Evolutionary conservation across 2,329 filamentous ascomycete genomes (phyloP).

Genomic region (Hymenoscyphus fraxineus): DNA sequence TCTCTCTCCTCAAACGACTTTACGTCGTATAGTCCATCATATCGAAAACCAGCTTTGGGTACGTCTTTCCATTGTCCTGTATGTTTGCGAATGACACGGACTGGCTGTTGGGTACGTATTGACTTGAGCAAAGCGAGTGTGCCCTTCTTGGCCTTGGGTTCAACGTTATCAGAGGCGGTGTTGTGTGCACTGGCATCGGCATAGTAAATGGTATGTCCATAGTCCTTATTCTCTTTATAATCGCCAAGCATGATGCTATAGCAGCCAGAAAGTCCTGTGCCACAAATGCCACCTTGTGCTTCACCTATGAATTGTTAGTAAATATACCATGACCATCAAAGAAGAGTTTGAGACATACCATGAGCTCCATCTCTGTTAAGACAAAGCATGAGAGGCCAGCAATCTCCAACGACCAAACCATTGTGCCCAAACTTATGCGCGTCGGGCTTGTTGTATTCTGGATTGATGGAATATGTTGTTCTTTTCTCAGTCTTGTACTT

Average conservation of each 20-base stretch:
- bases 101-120: background rate
- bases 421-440: slow-evolving; percentile 9
- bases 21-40: slow-evolving; percentile 12
- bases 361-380: slow-evolving; percentile 12
- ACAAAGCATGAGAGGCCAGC: slow-evolving; percentile 8
- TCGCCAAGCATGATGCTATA: slow-evolving; percentile 7
- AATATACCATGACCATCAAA: background rate
- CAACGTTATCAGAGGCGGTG: background rate
- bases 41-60: slow-evolving; percentile 3
- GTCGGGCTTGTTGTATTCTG: background rate
- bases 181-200: slow-evolving; percentile 7
- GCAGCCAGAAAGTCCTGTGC: slow-evolving; percentile 2
- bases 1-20: background rate
- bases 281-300: background rate
- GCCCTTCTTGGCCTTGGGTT: background rate
- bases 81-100: slow-evolving; percentile 7
- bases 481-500: background rate
- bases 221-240: slow-evolving; percentile 7
- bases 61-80: slow-evolving; percentile 5
- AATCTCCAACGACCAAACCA: background rate
- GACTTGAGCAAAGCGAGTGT: background rate
- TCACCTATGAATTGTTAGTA: background rate
- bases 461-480: background rate
- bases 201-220: slow-evolving; percentile 6
- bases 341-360: slow-evolving; percentile 6